phyloP scores from a whole-genome alignment of 768 basidiomycete genomes.

The Tylopilus felleus region DNA sequence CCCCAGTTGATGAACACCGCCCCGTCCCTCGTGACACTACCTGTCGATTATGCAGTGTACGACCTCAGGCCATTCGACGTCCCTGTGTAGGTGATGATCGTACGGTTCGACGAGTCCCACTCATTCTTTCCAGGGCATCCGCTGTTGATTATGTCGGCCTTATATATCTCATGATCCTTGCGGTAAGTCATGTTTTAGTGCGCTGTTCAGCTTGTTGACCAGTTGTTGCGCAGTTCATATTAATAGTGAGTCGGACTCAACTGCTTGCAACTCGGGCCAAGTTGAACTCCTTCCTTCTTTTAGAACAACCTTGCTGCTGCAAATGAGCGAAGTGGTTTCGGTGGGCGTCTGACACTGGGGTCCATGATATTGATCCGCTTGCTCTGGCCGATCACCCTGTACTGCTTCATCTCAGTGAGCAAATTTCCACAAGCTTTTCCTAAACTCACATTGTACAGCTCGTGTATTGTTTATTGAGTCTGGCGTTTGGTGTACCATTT shows the following conservation, averaged over 20 bases:
- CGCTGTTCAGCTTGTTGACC: conserved; percentile 1
- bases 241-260: conserved; percentile 20
- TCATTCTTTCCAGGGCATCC: conserved; percentile 38
- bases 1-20: conserved; percentile 41
- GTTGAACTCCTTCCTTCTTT: background rate
- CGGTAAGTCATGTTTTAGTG: conserved; percentile 12
- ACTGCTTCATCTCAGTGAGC: conserved; percentile 41
- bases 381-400: conserved; percentile 36
- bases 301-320: conserved; percentile 36
- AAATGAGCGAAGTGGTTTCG: conserved; percentile 37
- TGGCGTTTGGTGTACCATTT: conserved; percentile 60
- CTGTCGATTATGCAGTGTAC: conserved; percentile 44
- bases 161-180: conserved; percentile 44
- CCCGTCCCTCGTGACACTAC: conserved; percentile 47
- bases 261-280: background rate
- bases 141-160: conserved; percentile 54
- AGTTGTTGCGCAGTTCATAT: conserved; percentile 19
- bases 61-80: conserved; percentile 58
- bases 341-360: conserved; percentile 34
- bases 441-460: conserved; percentile 33
- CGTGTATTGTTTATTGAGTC: conserved; percentile 55
- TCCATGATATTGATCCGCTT: conserved; percentile 42
- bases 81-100: conserved; percentile 44
- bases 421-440: background rate
- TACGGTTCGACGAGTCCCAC: background rate